Evolutionary conservation across 495 filamentous ascomycete genomes (phyloP), one percentile per base, ranked within the genome.

Genomic region (Pyronema domesticum): DNA sequence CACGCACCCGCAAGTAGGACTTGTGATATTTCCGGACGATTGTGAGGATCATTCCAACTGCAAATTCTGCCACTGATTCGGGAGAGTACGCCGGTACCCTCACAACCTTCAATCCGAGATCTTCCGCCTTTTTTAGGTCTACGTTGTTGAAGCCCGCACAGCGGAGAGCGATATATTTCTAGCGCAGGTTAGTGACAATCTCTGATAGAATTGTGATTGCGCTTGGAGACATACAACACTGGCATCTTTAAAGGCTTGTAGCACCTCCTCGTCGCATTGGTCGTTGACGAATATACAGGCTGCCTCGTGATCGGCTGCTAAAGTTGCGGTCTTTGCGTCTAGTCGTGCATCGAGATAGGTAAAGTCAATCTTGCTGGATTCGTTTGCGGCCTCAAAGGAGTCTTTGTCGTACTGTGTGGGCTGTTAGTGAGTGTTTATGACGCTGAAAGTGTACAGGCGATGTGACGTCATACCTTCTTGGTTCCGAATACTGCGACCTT

Each of bases 241-340:
- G 48, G 57, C 44, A 6, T 52, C 54, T 57, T 71, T 65, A 3
- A 83, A 70, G 7, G 70, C 67, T 42, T 66, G 57, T 34, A 82
- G 70, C 47, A 83, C 78, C 1, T 61, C 55, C 3, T 60, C 71
- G 55, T 71, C 60, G 37, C 81, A 70, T 5, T 61, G 68, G 68
- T 84, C 81, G 69, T 84, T 84, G 54, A 85, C 81, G 64, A 84
- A 85, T 63, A 78, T 78, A 68, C 80, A 83, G 51, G 85, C 70
- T 53, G 80, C 81, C 37, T 71, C 67, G 56, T 73, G 69, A 54
- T 67, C 74, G 8, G 62, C 56, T 1, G 78, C 78, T 17, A 83
- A 71, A 1, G 74, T 53, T 0, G 71, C 76, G 7, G 81, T 84
- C 10, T 50, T 57, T n/a, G 48, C 49, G 42, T 65, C 62, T 7